Evolutionary conservation across 164 flowering plant genomes (phyloP).

Genomic region (Sextonia rubra): DNA sequence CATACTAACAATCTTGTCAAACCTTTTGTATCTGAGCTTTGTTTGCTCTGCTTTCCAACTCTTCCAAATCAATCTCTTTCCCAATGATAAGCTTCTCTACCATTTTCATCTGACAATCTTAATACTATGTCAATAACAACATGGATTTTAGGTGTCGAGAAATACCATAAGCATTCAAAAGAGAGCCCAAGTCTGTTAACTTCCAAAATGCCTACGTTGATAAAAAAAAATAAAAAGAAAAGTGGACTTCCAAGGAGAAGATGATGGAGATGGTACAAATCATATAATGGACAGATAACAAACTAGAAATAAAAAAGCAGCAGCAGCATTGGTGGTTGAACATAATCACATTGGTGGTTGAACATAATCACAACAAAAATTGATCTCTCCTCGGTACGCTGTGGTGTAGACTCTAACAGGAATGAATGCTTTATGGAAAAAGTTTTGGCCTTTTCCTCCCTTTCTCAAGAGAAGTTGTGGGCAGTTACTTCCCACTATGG

Average conservation of each 20-base stretch:
- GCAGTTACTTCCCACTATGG: no score
- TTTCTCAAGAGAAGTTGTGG: no score
- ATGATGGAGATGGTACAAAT: background rate
- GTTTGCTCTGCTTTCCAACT: constrained; percentile 63
- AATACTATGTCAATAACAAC: background rate
- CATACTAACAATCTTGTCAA: background rate
- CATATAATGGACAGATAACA: no score
- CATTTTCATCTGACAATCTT: constrained; percentile 44
- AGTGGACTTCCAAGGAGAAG: background rate
- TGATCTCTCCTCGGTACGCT: no score
- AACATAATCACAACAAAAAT: no score
- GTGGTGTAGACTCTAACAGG: no score
- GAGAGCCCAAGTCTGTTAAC: background rate
- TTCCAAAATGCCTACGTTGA: background rate
- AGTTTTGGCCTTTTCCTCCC: no score
- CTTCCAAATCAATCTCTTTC: constrained; percentile 68
- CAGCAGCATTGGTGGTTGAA: no score
- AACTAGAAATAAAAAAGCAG: no score
- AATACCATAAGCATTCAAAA: background rate
- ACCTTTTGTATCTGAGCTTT: constrained; percentile 85
- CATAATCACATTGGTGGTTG: no score
- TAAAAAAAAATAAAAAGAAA: no score
- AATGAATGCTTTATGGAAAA: no score
- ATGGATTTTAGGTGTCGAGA: background rate
- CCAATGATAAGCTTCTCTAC: constrained; percentile 62